Percentiles rank a stretch among this genome's conserved stretches.
Conservation (phyloP, 1,284 basidiomycete genomes). For the Austroboletus niveus region DNA sequence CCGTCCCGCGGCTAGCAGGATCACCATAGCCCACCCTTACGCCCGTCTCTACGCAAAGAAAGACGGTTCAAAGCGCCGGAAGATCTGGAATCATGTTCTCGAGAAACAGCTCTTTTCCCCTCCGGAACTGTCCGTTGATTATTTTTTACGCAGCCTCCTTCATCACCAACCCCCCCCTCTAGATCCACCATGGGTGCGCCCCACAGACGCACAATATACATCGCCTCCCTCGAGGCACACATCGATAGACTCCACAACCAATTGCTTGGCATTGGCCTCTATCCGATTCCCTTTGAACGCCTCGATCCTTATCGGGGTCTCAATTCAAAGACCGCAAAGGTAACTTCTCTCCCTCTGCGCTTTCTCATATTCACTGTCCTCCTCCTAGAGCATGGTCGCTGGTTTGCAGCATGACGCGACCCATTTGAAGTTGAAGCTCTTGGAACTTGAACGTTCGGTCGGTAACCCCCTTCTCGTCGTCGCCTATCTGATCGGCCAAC, state of each 20-base stretch:
- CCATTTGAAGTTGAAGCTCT: slow-evolving; percentile 54
- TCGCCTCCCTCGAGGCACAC: slow-evolving; percentile 60
- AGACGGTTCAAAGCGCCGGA: slow-evolving; percentile 60
- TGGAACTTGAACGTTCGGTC: slow-evolving; percentile 67
- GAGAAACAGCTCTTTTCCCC: slow-evolving; percentile 68
- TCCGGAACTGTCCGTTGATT: slow-evolving; percentile 55
- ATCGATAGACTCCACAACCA: slow-evolving; percentile 58
- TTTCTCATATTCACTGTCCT: neutral
- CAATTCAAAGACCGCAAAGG: slow-evolving; percentile 73
- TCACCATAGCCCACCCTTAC: slow-evolving; percentile 59
- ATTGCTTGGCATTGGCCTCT: slow-evolving; percentile 48
- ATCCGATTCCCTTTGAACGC: slow-evolving; percentile 50
- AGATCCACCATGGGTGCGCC: slow-evolving; percentile 67
- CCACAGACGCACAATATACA: slow-evolving; percentile 57
- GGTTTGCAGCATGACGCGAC: slow-evolving; percentile 64
- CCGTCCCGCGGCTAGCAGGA: slow-evolving; percentile 21
- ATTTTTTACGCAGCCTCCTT: neutral
- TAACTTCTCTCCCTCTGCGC: slow-evolving; percentile 20
- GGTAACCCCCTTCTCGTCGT: neutral
- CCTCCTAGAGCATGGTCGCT: slow-evolving; percentile 63
- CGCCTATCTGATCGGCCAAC: neutral
- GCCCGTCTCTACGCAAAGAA: slow-evolving; percentile 62
- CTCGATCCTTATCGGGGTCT: slow-evolving; percentile 58
- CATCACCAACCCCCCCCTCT: neutral
- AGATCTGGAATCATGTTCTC: slow-evolving; percentile 71